A percentile compares a stretch with the other conserved stretches of the same genome.
Conservation (phyloP, 208 protist species). For the Wallacemonas sp. region DNA sequence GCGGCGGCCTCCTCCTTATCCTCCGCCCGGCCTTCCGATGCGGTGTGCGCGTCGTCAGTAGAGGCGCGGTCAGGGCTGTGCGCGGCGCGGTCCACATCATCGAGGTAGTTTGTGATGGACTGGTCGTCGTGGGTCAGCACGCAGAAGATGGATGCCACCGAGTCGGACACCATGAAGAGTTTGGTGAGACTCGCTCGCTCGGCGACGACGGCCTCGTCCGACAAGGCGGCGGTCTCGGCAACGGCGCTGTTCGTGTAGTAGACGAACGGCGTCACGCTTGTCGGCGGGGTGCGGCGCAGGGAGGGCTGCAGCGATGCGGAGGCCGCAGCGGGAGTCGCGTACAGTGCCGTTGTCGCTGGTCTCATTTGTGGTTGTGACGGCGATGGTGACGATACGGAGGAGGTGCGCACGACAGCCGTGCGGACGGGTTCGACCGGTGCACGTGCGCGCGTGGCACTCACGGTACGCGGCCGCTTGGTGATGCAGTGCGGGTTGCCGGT, state of each 20-base stretch:
- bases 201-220: constrained; percentile 53
- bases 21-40: not conserved
- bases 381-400: no score
- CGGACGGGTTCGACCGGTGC: no score
- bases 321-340: no score
- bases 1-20: constrained; percentile 11
- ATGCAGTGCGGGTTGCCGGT: constrained; percentile 1
- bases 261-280: constrained; percentile 18
- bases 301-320: not conserved
- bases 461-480: not conserved
- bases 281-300: not conserved
- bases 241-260: constrained; percentile 37
- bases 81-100: constrained; percentile 51
- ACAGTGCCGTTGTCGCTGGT: no score
- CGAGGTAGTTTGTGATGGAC: constrained; percentile 55
- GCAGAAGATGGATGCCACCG: constrained; percentile 70
- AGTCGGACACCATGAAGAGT: constrained; percentile 82
- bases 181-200: constrained; percentile 83
- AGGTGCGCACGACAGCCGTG: no score
- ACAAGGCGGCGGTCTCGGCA: constrained; percentile 19
- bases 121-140: constrained; percentile 43
- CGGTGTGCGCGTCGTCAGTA: not conserved
- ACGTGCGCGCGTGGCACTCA: no score
- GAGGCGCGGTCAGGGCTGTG: not conserved
- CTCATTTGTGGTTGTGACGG: no score